Conservation (phyloP, 2,329 filamentous ascomycete species). For the Grosmannia penicillata region DNA sequence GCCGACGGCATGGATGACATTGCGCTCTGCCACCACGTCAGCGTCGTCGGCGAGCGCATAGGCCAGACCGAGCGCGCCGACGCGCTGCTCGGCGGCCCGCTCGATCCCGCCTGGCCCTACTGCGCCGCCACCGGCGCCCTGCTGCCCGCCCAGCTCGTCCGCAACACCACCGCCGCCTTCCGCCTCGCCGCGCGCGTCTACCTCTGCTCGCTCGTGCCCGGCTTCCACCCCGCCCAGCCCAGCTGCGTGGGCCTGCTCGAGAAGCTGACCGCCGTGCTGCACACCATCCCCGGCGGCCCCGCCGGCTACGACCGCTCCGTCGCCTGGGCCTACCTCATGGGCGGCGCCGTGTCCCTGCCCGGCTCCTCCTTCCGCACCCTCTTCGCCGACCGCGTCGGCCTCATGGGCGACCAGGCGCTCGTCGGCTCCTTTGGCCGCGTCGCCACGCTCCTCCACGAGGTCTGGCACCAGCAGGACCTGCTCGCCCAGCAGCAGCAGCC, state of each 20-base stretch:
- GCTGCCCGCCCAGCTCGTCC: conserved; percentile 67
- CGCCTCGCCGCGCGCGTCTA: conserved; percentile 88
- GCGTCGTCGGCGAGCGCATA: conserved; percentile 75
- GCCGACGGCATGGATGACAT: conserved; percentile 70
- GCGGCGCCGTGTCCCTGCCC: conserved; percentile 62
- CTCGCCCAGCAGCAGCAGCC: conserved; percentile 9
- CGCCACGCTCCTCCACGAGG: conserved; percentile 60
- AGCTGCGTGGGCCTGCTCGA: conserved; percentile 66
- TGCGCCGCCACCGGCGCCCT: conserved; percentile 62
- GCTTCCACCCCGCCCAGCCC: conserved; percentile 60
- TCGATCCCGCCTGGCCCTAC: too few relatives aligned
- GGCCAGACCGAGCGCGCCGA: conserved; percentile 60
- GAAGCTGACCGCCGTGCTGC: conserved; percentile 61
- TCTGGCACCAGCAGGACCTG: conserved; percentile 64
- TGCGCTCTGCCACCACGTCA: conserved; percentile 76
- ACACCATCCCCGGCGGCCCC: conserved; percentile 67
- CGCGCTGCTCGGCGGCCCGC: conserved; percentile 42
- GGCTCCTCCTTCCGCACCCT: conserved; percentile 62
- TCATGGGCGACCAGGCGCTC: conserved; percentile 61
- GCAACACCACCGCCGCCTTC: conserved; percentile 84
- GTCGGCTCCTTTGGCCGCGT: conserved; percentile 81
- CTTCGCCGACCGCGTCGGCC: conserved; percentile 59
- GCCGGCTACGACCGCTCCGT: conserved; percentile 80
- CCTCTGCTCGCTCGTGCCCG: conserved; percentile 87
- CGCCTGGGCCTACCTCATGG: conserved; percentile 84